Conservation (phyloP, 176 grass and related monocot species). For the Paspalum notatum region DNA sequence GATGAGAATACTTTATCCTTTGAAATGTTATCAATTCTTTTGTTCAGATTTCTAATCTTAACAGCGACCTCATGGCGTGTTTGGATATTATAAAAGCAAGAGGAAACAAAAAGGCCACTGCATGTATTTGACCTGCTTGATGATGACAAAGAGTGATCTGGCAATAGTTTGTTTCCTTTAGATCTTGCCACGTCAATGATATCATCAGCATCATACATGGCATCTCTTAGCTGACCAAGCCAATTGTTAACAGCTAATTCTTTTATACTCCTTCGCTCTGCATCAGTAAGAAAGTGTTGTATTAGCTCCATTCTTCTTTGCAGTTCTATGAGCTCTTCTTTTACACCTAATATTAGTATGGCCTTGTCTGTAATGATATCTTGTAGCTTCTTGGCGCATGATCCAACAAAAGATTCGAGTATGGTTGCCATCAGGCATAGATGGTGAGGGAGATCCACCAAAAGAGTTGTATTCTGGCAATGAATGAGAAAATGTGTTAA, state of each 20-base stretch:
- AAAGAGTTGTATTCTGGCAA: background rate
- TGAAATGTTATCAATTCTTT: constrained; percentile 40
- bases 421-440: constrained; percentile 34
- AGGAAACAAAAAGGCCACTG: background rate
- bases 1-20: constrained; percentile 5
- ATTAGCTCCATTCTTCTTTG: constrained; percentile 17
- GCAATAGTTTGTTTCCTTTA: constrained; percentile 10
- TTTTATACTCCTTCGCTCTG: constrained; percentile 20
- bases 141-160: constrained; percentile 4
- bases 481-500: background rate
- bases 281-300: constrained; percentile 14
- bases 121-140: constrained; percentile 9
- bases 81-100: background rate
- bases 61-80: constrained; percentile 29
- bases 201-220: constrained; percentile 54
- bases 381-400: background rate
- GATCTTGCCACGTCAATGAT: constrained; percentile 40
- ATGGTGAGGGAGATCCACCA: background rate
- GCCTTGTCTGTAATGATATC: constrained; percentile 25
- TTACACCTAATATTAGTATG: constrained; percentile 26
- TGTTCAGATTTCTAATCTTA: constrained; percentile 28
- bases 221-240: constrained; percentile 43
- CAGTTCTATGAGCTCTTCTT: constrained; percentile 35
- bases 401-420: constrained; percentile 26
- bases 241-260: constrained; percentile 25